Conservation (phyloP, 192 early-diverging fungal species). For the Entomortierella beljakovae region DNA sequence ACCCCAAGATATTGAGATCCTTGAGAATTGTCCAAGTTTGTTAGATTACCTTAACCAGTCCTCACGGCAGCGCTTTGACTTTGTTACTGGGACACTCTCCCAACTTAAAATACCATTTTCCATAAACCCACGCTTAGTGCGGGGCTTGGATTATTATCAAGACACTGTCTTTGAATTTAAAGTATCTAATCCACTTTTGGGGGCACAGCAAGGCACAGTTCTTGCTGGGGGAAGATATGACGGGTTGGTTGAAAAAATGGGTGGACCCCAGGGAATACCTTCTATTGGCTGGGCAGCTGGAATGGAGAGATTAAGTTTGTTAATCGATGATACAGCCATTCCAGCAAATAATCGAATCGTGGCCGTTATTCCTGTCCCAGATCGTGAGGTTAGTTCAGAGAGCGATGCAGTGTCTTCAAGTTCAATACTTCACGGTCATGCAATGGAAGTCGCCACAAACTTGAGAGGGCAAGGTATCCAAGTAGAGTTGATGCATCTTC, state of each 20-base stretch:
- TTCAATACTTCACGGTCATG: constrained; percentile 18
- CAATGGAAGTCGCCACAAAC: constrained; percentile 5
- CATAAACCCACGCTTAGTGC: constrained; percentile 64
- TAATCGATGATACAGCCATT: constrained; percentile 35
- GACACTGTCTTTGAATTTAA: constrained; percentile 77
- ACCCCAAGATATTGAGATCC: constrained; percentile 58
- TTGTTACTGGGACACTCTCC: constrained; percentile 56
- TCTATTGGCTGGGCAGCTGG: constrained; percentile 76
- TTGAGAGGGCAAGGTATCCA: constrained; percentile 23
- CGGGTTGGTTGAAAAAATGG: constrained; percentile 64
- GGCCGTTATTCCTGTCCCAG: constrained; percentile 45
- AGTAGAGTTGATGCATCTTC: constrained; percentile 30
- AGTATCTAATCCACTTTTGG: constrained; percentile 52
- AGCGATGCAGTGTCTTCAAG: background rate
- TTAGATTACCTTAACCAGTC: constrained; percentile 54
- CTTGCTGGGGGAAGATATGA: constrained; percentile 78
- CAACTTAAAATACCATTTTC: constrained; percentile 62
- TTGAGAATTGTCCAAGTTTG: constrained; percentile 54
- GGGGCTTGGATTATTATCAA: constrained; percentile 80
- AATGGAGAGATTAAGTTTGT: constrained; percentile 67
- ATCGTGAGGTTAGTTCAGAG: constrained; percentile 5
- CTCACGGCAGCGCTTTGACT: constrained; percentile 59
- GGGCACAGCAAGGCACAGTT: constrained; percentile 70
- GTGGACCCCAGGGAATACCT: constrained; percentile 60
- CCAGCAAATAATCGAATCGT: constrained; percentile 20